Base-by-base conservation (phyloP, 1,284 basidiomycete species). In the Fomitopsis schrenkii region DNA sequence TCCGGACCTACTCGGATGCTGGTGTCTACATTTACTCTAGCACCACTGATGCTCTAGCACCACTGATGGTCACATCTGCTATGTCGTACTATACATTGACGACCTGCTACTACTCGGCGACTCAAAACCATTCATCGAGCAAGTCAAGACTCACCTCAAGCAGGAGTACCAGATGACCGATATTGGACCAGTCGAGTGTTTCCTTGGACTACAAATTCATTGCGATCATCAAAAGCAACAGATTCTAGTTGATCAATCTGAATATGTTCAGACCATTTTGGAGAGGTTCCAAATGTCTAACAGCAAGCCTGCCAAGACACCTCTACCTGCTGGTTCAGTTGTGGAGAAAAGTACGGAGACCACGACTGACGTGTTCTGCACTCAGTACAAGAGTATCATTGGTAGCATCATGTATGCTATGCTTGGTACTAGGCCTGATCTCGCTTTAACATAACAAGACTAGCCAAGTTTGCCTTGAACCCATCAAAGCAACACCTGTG, bases 351-450 rank as follows among this genome's bases (percentile, higher is more conserved):
- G n/a, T 19, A 44, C 42, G 17, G 42, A 44, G n/a, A 44, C 42
- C n/a, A 15, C 42, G 6, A 44, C 42, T 5, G 42, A 44, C 6
- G 42, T n/a, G n/a, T 44, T 44, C 19, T 7, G 42, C 6, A 44
- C 42, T 17, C 6, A 44, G 42, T 78, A 76, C 54, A 63, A 68
- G 0, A 60, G 63, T 0, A 64, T 76, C 0, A 67, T 81, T 7
- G 76, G 80, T 9, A 71, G 63, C 3, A 70, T 82, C 1, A 71
- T 77, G 44, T 82, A 80, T 60, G 55, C 79, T 1, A 70, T 73
- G 2, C 63, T 74, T 15, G 72, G 65, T 0, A 76, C 77, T 0
- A 57, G 72, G 0, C 76, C 76, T 0, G 75, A 81, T 63, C 76
- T 81, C 30, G 53, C 74, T 0, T 76, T 70, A 58, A 68, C 42